These are phyloP conservation scores for Cystobasidium slooffiae DNA, from an alignment of 1,284 basidiomycete genomes.

Conservation along the genomic window DNA sequence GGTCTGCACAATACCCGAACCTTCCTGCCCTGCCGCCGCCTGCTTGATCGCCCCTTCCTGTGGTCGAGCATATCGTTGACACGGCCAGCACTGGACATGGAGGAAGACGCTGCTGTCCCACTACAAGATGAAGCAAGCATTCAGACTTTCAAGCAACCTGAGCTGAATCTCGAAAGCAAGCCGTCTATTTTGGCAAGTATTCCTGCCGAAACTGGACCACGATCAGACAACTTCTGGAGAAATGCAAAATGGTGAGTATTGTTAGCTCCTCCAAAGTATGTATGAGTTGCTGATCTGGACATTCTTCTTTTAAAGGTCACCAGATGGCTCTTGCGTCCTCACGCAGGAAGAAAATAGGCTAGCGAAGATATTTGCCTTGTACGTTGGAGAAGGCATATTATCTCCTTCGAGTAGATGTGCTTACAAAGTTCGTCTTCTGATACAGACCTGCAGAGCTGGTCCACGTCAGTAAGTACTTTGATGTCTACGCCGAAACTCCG, in stretches of 20 bases:
- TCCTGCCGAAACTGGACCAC: conserved; percentile 14
- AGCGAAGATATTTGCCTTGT: conserved; percentile 42
- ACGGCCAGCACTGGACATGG: neutral
- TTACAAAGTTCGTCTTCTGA: neutral
- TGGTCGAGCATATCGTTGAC: too few species aligned
- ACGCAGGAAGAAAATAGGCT: conserved; percentile 38
- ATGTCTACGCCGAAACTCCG: neutral
- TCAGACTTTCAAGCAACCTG: neutral
- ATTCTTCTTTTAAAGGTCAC: conserved; percentile 22
- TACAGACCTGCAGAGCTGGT: conserved; percentile 27
- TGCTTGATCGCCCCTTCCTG: too few species aligned
- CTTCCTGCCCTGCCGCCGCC: too few species aligned
- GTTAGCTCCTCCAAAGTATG: neutral
- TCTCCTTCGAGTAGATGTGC: neutral
- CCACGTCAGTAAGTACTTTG: conserved; percentile 13
- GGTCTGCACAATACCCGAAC: too few species aligned
- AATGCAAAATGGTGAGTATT: conserved; percentile 36
- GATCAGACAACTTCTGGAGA: conserved; percentile 38
- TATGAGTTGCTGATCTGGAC: neutral
- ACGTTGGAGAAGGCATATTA: neutral
- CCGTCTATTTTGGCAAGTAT: conserved; percentile 14
- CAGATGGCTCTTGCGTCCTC: conserved; percentile 40
- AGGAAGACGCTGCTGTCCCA: neutral
- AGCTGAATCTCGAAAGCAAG: neutral
- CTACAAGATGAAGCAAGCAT: neutral